Evolutionary conservation across 257 asterid species (phyloP).

Genomic region (Echium plantagineum): DNA sequence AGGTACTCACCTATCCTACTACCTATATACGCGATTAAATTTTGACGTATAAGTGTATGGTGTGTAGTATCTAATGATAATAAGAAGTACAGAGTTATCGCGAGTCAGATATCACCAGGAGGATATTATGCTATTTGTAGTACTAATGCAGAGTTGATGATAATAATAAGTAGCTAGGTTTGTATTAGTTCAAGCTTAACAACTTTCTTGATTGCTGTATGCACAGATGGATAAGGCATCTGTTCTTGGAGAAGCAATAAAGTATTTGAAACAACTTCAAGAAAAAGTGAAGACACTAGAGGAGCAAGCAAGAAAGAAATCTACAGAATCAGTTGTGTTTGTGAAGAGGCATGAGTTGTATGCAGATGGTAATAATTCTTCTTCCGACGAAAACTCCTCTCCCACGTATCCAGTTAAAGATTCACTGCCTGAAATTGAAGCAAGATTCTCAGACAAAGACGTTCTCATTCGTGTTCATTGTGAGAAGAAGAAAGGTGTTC

Average conservation of each 20-base stretch:
- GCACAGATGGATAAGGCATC: slow-evolving; percentile 85
- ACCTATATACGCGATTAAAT: no score
- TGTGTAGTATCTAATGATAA: background rate
- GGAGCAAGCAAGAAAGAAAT: slow-evolving; percentile 41
- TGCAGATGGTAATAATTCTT: slow-evolving; percentile 18
- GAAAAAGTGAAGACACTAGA: slow-evolving; percentile 55
- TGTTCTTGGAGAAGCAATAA: slow-evolving; percentile 72
- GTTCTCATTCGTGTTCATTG: slow-evolving; percentile 56
- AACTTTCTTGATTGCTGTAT: background rate
- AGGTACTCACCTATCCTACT: slow-evolving; percentile 21
- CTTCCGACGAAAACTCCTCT: slow-evolving; percentile 22
- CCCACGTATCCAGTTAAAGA: slow-evolving; percentile 12
- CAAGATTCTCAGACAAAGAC: slow-evolving; percentile 34
- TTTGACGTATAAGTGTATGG: background rate
- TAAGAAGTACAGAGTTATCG: no score
- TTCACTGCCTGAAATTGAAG: slow-evolving; percentile 59
- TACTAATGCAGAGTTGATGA: no score
- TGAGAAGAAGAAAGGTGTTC: slow-evolving; percentile 49
- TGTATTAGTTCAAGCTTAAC: no score
- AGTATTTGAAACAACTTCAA: slow-evolving; percentile 74
- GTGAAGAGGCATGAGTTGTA: slow-evolving; percentile 33
- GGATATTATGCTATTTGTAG: no score
- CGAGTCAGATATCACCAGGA: no score
- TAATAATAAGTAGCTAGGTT: no score
- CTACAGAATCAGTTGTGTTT: slow-evolving; percentile 35